phyloP scores from a whole-genome alignment of 805 yeast genomes.

The Kuraishia ogatae region DNA sequence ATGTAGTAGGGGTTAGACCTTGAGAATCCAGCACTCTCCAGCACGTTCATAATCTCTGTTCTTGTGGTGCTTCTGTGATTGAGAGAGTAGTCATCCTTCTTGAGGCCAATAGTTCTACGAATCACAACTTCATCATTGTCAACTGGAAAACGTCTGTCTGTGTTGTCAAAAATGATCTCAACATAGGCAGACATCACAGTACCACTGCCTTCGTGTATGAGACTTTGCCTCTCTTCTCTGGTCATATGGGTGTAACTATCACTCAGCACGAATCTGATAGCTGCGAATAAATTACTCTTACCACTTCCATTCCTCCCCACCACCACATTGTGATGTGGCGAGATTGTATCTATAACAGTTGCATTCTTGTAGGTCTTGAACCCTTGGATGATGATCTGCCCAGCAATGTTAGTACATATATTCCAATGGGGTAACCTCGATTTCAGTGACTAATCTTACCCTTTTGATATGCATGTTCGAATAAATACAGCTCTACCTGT shows the following conservation, averaged over 20 bases:
- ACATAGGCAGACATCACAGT: conserved; percentile 90
- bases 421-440: neutral
- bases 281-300: conserved; percentile 91
- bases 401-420: conserved; percentile 3
- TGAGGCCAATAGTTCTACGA: conserved; percentile 86
- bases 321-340: conserved; percentile 78
- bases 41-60: conserved; percentile 68
- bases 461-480: conserved; percentile 18
- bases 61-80: conserved; percentile 75
- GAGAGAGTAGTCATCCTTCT: conserved; percentile 83
- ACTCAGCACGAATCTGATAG: conserved; percentile 83
- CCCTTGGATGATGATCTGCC: conserved; percentile 71
- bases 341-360: conserved; percentile 65
- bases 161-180: conserved; percentile 79
- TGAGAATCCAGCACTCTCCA: conserved; percentile 91
- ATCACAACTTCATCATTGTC: conserved; percentile 62
- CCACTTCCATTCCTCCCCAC: conserved; percentile 97
- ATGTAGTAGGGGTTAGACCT: conserved; percentile 88
- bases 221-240: conserved; percentile 76
- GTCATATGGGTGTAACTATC: conserved; percentile 83
- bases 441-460: conserved; percentile 13
- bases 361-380: conserved; percentile 88
- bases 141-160: conserved; percentile 66
- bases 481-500: neutral
- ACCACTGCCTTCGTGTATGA: conserved; percentile 86